phyloP scores from a whole-genome alignment of 306 rosid genomes.

The Begonia fuchsioides region DNA sequence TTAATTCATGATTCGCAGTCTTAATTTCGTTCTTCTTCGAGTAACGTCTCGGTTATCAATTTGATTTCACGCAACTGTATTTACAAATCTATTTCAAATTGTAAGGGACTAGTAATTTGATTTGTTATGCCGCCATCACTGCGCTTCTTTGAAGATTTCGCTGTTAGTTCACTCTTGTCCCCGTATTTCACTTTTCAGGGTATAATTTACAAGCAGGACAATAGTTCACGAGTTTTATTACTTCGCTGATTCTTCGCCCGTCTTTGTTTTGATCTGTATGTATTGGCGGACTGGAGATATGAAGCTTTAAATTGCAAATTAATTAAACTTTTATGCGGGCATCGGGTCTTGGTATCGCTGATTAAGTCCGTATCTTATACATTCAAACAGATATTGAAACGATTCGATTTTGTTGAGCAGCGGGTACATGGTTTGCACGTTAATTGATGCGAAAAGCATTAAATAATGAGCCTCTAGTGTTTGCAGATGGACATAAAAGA shows the following conservation, averaged over 20 bases:
- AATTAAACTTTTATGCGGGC: not conserved
- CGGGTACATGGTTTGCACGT: conserved; percentile 5
- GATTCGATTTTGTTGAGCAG: conserved; percentile 12
- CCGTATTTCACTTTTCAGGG: conserved; percentile 19
- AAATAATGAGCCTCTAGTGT: conserved; percentile 25
- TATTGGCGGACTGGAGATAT: conserved; percentile 10
- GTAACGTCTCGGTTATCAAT: too few species aligned
- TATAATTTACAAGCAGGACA: too few species aligned
- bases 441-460: conserved; percentile 16
- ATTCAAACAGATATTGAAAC: conserved; percentile 16
- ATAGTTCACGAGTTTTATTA: too few species aligned
- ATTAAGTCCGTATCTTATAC: conserved; percentile 4
- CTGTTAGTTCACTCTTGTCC: too few species aligned
- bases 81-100: too few species aligned
- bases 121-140: too few species aligned
- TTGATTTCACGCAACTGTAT: too few species aligned
- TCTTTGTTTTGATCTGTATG: not conserved
- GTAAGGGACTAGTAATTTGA: too few species aligned
- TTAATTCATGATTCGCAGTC: too few species aligned
- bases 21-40: too few species aligned
- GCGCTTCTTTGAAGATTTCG: too few species aligned
- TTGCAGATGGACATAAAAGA: conserved; percentile 42
- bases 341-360: conserved; percentile 15
- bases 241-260: conserved; percentile 9
- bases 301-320: too few species aligned